These are phyloP conservation scores for Phialophora expanda DNA, from an alignment of 2,329 filamentous ascomycete genomes.

Conservation along the genomic window DNA sequence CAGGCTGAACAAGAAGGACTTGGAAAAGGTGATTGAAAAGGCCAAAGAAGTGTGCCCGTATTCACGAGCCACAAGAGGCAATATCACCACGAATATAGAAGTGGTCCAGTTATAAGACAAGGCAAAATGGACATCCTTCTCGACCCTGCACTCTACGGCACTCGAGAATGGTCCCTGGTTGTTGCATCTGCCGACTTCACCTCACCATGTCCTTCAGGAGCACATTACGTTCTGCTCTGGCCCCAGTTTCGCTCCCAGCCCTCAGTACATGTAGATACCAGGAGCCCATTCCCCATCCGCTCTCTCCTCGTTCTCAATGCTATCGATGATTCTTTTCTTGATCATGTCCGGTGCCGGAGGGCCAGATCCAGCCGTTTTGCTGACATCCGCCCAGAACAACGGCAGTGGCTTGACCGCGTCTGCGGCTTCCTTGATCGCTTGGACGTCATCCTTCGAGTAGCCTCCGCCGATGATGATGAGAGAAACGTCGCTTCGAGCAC, in stretches of 20 bases:
- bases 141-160: neutral
- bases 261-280: slow-evolving; percentile 32
- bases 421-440: slow-evolving; percentile 25
- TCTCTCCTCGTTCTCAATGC: slow-evolving; percentile 26
- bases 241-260: neutral
- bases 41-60: slow-evolving; percentile 37
- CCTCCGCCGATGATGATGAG: slow-evolving; percentile 32
- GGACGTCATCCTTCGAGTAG: slow-evolving; percentile 24
- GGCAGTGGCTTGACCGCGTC: slow-evolving; percentile 27
- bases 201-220: neutral
- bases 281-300: slow-evolving; percentile 26
- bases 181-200: neutral
- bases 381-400: slow-evolving; percentile 30
- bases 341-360: slow-evolving; percentile 29
- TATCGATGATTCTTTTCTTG: slow-evolving; percentile 30
- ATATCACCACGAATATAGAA: slow-evolving; percentile 35
- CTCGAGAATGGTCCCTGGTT: neutral
- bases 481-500: slow-evolving; percentile 21
- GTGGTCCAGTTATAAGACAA: slow-evolving; percentile 11
- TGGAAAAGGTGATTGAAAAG: slow-evolving; percentile 34
- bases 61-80: slow-evolving; percentile 30
- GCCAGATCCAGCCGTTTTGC: slow-evolving; percentile 26
- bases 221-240: neutral
- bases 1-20: slow-evolving; percentile 12
- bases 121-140: neutral